These are phyloP conservation scores for Talaromyces sp. DNA, from an alignment of 2,329 filamentous ascomycete genomes.

Conservation along the genomic window DNA sequence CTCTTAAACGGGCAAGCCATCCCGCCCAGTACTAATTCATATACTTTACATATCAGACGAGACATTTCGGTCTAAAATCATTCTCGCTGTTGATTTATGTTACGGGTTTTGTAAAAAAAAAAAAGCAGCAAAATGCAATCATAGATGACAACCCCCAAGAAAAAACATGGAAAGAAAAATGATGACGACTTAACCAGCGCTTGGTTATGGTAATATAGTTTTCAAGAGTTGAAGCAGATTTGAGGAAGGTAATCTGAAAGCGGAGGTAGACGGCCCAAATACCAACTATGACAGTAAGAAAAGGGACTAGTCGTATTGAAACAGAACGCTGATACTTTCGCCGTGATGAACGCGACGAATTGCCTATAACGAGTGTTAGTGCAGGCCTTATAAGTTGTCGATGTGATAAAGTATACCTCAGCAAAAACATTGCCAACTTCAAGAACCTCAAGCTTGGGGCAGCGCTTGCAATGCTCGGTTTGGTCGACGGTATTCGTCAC, in stretches of 20 bases:
- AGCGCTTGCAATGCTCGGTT: conserved; percentile 69
- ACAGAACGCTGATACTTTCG: conserved; percentile 94
- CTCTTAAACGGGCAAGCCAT: background rate
- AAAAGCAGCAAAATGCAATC: background rate
- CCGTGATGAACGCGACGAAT: conserved; percentile 96
- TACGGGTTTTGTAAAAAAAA: background rate
- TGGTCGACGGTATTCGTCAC: conserved; percentile 96
- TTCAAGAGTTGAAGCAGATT: background rate
- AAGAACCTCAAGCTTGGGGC: conserved; percentile 85
- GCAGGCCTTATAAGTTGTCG: conserved; percentile 3
- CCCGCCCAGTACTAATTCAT: conserved; percentile 15
- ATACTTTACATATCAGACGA: conserved; percentile 28
- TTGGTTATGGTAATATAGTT: conserved; percentile 14
- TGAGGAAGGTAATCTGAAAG: background rate
- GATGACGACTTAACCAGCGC: conserved; percentile 20
- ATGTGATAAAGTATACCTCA: conserved; percentile 56
- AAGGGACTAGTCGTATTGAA: conserved; percentile 66
- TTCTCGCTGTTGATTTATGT: background rate
- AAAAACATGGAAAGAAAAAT: conserved; percentile 13
- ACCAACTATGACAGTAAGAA: background rate
- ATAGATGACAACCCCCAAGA: background rate
- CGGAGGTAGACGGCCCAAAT: background rate
- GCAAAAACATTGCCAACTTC: conserved; percentile 87
- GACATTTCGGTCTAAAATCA: background rate
- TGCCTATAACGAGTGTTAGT: conserved; percentile 49